Evolutionary conservation across 2,329 filamentous ascomycete genomes (phyloP).

Genomic region (Thermomyces lanuginosus): DNA sequence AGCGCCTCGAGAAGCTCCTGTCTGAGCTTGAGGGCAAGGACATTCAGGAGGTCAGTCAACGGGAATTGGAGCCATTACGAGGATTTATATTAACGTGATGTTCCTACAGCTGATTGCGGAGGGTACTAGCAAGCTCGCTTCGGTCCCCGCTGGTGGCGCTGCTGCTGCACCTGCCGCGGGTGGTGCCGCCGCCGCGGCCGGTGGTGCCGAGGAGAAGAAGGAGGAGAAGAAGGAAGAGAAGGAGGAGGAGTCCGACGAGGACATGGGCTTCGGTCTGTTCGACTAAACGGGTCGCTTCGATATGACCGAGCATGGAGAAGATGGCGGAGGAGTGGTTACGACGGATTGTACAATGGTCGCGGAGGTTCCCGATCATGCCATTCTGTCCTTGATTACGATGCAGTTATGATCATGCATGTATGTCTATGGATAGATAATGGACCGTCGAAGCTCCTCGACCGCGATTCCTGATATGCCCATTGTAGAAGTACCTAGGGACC

Average conservation of each 20-base stretch:
- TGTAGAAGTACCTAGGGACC: too few species aligned
- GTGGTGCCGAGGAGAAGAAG: constrained; percentile 42
- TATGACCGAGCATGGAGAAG: constrained; percentile 13
- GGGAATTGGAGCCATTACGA: not conserved
- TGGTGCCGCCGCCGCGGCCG: constrained; percentile 50
- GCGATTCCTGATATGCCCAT: too few species aligned
- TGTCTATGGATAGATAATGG: constrained; percentile 14
- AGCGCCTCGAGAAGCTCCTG: constrained; percentile 74
- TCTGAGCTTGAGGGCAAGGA: constrained; percentile 52
- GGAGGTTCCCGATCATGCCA: too few species aligned
- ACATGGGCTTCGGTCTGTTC: constrained; percentile 63
- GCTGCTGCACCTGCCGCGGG: constrained; percentile 46
- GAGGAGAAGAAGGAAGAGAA: constrained; percentile 62
- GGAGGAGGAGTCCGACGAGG: constrained; percentile 58
- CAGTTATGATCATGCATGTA: constrained; percentile 20
- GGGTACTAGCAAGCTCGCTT: constrained; percentile 86
- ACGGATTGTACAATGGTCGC: too few species aligned
- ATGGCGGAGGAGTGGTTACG: too few species aligned
- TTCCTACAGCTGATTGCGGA: constrained; percentile 63
- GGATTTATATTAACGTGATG: constrained; percentile 8
- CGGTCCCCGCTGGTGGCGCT: constrained; percentile 81
- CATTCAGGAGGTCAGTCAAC: constrained; percentile 65
- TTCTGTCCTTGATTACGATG: constrained; percentile 16
- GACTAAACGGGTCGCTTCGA: constrained; percentile 34
- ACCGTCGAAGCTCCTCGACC: too few species aligned